Conservation (phyloP, 164 flowering plant genomes). For the Macadamia integrifolia region DNA sequence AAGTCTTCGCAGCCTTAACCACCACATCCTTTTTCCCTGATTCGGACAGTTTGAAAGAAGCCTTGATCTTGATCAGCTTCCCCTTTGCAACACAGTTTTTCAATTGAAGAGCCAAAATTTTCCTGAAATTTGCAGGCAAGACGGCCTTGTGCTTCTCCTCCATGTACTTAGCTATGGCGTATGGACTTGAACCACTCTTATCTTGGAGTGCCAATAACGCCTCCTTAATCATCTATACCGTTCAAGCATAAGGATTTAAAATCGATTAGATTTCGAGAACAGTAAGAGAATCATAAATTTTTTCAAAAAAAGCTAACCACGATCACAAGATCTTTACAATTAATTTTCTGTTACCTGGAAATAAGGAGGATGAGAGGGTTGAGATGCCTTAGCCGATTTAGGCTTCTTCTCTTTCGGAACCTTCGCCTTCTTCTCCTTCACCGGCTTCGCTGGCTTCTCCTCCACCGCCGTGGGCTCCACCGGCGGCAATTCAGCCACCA, state of each 20-base stretch:
- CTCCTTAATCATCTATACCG: conserved; percentile 70
- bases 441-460: conserved; percentile 9
- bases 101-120: conserved; percentile 54
- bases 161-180: conserved; percentile 83
- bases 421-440: conserved; percentile 16
- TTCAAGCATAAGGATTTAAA: neutral
- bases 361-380: conserved; percentile 25
- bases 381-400: conserved; percentile 7
- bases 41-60: conserved; percentile 69
- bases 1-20: neutral
- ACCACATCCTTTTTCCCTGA: conserved; percentile 25
- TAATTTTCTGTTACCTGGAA: conserved; percentile 12
- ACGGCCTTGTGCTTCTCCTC: conserved; percentile 70
- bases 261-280: neutral
- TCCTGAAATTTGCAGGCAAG: conserved; percentile 66
- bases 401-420: conserved; percentile 14
- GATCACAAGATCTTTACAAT: neutral
- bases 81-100: conserved; percentile 56
- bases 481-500: conserved; percentile 2
- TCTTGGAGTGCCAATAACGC: conserved; percentile 59
- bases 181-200: conserved; percentile 67
- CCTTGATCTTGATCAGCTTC: conserved; percentile 60
- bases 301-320: neutral
- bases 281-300: too few relatives aligned
- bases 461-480: neutral